Percentiles rank a stretch among this genome's conserved stretches.
These are phyloP conservation scores for Pyricularia pennisetigena DNA, from an alignment of 2,329 filamentous ascomycete genomes.

Conservation along the genomic window DNA sequence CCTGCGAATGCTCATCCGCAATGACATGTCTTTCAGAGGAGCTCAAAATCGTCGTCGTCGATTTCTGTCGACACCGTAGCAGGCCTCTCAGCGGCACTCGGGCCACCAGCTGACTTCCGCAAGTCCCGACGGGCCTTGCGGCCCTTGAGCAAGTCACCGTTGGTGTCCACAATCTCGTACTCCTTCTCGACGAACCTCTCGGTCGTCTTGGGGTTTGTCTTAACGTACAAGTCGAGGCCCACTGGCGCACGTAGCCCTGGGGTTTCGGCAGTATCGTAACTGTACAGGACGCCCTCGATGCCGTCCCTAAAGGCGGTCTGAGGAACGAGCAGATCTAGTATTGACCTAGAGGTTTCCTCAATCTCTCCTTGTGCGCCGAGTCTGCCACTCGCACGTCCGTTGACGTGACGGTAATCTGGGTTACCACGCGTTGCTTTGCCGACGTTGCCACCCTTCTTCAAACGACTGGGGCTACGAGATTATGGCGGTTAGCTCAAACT, in stretches of 20 bases:
- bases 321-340: slow-evolving; percentile 21
- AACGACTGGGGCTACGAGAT: not conserved
- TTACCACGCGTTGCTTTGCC: slow-evolving; percentile 22
- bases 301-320: not conserved
- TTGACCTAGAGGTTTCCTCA: slow-evolving; percentile 20
- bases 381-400: slow-evolving; percentile 12
- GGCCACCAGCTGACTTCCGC: slow-evolving; percentile 16
- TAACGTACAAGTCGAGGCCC: slow-evolving; percentile 26
- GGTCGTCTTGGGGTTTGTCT: slow-evolving; percentile 25
- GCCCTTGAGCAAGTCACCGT: slow-evolving; percentile 32
- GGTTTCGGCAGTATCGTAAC: slow-evolving; percentile 28
- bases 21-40: slow-evolving; percentile 7
- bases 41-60: slow-evolving; percentile 15
- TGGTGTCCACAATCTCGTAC: slow-evolving; percentile 35
- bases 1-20: not conserved
- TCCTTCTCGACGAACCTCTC: slow-evolving; percentile 36
- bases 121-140: slow-evolving; percentile 31
- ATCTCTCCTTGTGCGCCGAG: slow-evolving; percentile 24
- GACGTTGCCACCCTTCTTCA: slow-evolving; percentile 21
- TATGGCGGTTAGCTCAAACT: not conserved
- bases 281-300: slow-evolving; percentile 22
- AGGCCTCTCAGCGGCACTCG: not conserved
- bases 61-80: not conserved
- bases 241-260: slow-evolving; percentile 20
- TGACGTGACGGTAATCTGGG: slow-evolving; percentile 7